Conservation (phyloP, 73 alveolate species). For the Tetrahymena elliotti region DNA sequence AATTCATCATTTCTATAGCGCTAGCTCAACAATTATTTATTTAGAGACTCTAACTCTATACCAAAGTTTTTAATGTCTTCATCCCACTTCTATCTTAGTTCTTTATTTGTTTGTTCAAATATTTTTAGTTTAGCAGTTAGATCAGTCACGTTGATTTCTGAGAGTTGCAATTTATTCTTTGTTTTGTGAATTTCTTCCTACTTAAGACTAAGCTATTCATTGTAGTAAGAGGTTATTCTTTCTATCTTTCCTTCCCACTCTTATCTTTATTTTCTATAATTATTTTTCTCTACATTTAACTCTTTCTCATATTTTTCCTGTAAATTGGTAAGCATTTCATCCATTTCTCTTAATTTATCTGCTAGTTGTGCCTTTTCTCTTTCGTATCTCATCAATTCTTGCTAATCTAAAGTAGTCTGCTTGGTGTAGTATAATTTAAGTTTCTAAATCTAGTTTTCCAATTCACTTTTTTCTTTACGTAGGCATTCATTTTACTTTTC, state of each 20-base stretch:
- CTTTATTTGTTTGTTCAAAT: neutral
- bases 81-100: neutral
- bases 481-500: neutral
- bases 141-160: neutral
- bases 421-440: neutral
- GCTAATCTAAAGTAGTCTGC: neutral
- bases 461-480: neutral
- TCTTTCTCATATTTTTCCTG: neutral
- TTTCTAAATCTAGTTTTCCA: neutral
- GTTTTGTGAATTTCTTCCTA: neutral
- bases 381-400: neutral
- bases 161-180: neutral
- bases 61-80: neutral
- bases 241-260: neutral
- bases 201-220: neutral
- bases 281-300: neutral
- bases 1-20: neutral
- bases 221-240: neutral
- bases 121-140: neutral
- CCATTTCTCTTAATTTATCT: neutral
- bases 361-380: neutral
- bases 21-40: neutral
- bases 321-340: neutral
- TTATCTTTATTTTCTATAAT: neutral
- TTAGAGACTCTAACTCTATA: neutral